phyloP scores from a whole-genome alignment of 768 basidiomycete genomes.

The Dendrothele bispora region DNA sequence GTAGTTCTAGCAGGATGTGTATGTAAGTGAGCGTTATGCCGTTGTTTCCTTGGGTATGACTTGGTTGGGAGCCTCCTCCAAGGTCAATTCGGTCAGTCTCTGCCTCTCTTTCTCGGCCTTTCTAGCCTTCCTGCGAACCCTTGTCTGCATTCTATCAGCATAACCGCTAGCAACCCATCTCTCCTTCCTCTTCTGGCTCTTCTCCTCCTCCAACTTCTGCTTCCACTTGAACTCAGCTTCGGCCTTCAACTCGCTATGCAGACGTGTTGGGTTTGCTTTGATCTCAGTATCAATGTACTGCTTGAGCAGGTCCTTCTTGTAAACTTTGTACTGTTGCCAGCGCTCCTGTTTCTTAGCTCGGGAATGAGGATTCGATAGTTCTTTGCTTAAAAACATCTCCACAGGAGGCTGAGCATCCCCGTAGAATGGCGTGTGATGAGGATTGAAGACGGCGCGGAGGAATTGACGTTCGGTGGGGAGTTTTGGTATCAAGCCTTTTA shows the following conservation, averaged over 20 bases:
- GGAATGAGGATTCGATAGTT: conserved; percentile 80
- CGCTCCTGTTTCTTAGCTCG: conserved; percentile 80
- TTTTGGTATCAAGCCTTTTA: conserved; percentile 35
- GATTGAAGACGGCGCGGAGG: conserved; percentile 58
- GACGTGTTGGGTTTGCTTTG: conserved; percentile 58
- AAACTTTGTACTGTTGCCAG: conserved; percentile 59
- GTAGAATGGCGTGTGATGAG: conserved; percentile 39
- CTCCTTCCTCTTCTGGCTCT: conserved; percentile 60
- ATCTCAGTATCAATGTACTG: conserved; percentile 56
- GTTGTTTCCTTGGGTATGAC: conserved; percentile 48
- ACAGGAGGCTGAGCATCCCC: conserved; percentile 57
- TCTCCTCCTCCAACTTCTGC: conserved; percentile 54
- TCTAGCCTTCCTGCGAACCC: conserved; percentile 45
- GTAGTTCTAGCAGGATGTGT: no score
- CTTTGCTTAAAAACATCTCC: conserved; percentile 64
- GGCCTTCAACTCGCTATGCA: conserved; percentile 59
- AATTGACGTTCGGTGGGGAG: conserved; percentile 55
- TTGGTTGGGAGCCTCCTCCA: conserved; percentile 60
- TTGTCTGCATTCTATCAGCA: conserved; percentile 52
- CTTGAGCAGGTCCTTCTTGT: conserved; percentile 49
- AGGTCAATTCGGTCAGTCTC: conserved; percentile 52
- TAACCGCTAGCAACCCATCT: conserved; percentile 51
- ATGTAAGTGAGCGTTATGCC: no score
- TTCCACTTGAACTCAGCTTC: conserved; percentile 79
- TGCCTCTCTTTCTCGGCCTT: conserved; percentile 53